Base-by-base conservation (phyloP, 2,329 filamentous ascomycete genomes). In the Bipolaris zeicola region DNA sequence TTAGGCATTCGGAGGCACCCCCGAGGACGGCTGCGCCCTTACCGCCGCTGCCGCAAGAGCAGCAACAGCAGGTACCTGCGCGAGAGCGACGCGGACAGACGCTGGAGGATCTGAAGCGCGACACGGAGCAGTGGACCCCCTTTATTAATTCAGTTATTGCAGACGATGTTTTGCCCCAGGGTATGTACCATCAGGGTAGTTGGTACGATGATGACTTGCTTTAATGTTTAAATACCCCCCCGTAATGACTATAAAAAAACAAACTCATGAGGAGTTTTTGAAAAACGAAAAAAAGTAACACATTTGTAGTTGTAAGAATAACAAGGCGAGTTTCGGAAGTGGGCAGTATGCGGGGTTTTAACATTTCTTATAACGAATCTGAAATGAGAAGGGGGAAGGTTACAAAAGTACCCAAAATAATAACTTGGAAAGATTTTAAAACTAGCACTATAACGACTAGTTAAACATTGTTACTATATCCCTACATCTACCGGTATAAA, bases 61-160 rank as follows among this genome's bases (percentile, higher is more conserved):
- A 28, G 26, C 26, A 28, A 8, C 26, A 28, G 8, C 26, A 28
- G 8, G 61, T 66, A 0, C 63, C 63, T 5, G 56, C 52, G 0
- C 64, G 68, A 43, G 61, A 68, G 37, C 43, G 56, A 24, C 36
- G 20, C 5, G 28, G 8, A 8, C 36, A 5, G 1, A 18, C 14
- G 6, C 7, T 38, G 6, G 14, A 26, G 24, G 14, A 14, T n/a
- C 16, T 41, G n/a, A 18, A 11, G 3, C 22, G 7, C 1, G 37
- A 47, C 10, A 28, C 44, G 18, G 14, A 43, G 11, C 3, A 6
- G 4, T 57, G 49, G 54, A 38, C 31, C n/a, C 54, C 34, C 24
- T 18, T 57, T 2, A 39, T 28, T 2, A 20, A 38, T 2, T 48
- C 49, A 4, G 18, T 57, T 1, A 3, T 57, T 7, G 43, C 38